Conservation (phyloP, 2,329 filamentous ascomycete genomes). For the Penicillium sp. region DNA sequence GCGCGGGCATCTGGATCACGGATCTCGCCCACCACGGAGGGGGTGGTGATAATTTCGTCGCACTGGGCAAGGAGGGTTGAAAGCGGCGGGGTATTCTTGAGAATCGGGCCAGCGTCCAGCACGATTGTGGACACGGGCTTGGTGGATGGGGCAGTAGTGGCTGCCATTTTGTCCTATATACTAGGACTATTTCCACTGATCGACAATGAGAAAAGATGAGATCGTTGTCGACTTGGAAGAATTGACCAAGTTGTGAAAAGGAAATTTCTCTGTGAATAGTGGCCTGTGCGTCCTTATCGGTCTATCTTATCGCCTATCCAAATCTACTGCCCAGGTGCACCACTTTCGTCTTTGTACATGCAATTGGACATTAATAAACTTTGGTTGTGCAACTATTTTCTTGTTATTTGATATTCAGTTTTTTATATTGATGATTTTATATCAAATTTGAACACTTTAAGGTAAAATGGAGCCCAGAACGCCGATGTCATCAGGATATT, state of each 20-base stretch:
- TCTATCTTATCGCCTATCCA: slow-evolving; percentile 37
- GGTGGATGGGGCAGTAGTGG: slow-evolving; percentile 17
- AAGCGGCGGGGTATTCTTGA: slow-evolving; percentile 85
- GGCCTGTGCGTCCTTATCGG: slow-evolving; percentile 41
- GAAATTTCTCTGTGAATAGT: slow-evolving; percentile 30
- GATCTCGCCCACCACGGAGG: slow-evolving; percentile 83
- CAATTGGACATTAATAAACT: not conserved
- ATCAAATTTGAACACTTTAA: no score
- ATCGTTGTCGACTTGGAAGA: slow-evolving; percentile 6
- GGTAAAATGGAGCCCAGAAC: not conserved
- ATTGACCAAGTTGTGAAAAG: slow-evolving; percentile 14
- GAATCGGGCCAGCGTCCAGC: slow-evolving; percentile 86
- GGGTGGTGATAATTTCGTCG: slow-evolving; percentile 76
- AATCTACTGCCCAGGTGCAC: not conserved
- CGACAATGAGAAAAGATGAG: not conserved
- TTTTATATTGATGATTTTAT: fast-evolving
- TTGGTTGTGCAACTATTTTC: not conserved
- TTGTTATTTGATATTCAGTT: not conserved
- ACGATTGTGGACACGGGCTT: slow-evolving; percentile 81
- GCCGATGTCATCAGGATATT: not conserved
- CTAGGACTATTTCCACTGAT: not conserved
- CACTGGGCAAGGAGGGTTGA: slow-evolving; percentile 77
- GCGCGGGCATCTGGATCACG: slow-evolving; percentile 75
- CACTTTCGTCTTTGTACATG: not conserved
- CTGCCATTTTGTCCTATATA: slow-evolving; percentile 19